Percentiles rank a stretch among this genome's conserved stretches.
These are phyloP conservation scores for Ballota nigra DNA, from an alignment of 257 asterid genomes.

Conservation along the genomic window DNA sequence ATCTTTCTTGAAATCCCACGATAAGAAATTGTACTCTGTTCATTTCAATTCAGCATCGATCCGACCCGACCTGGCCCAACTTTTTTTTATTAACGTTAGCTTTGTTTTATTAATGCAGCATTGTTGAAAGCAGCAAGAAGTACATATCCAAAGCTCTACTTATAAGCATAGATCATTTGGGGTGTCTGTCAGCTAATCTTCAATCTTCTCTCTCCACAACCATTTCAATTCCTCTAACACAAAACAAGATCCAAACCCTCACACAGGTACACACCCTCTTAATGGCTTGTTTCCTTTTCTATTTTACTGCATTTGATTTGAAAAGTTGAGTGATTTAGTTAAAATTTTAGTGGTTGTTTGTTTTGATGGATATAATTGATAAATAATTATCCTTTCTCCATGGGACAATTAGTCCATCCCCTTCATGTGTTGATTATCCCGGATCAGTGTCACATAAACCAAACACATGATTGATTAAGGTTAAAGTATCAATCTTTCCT, in stretches of 20 bases:
- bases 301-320: too few species aligned
- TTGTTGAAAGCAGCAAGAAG: constrained; percentile 54
- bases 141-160: constrained; percentile 55
- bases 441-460: too few species aligned
- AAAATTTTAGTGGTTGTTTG: too few species aligned
- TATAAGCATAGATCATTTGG: constrained; percentile 63
- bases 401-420: too few species aligned
- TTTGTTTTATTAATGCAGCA: constrained; percentile 34
- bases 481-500: too few species aligned
- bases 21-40: constrained; percentile 41
- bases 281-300: neutral
- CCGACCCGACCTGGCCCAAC: neutral
- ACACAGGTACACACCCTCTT: constrained; percentile 39
- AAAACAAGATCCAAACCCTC: constrained; percentile 36
- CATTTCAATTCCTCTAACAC: constrained; percentile 42
- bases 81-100: neutral
- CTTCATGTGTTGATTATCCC: too few species aligned
- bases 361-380: too few species aligned
- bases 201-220: constrained; percentile 37
- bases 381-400: too few species aligned
- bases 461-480: too few species aligned
- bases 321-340: neutral
- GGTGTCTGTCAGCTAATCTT: constrained; percentile 56
- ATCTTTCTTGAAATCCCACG: constrained; percentile 40
- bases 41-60: neutral